Base-by-base conservation (phyloP, 2,329 filamentous ascomycete genomes). In the Phyllosticta capitalensis region DNA sequence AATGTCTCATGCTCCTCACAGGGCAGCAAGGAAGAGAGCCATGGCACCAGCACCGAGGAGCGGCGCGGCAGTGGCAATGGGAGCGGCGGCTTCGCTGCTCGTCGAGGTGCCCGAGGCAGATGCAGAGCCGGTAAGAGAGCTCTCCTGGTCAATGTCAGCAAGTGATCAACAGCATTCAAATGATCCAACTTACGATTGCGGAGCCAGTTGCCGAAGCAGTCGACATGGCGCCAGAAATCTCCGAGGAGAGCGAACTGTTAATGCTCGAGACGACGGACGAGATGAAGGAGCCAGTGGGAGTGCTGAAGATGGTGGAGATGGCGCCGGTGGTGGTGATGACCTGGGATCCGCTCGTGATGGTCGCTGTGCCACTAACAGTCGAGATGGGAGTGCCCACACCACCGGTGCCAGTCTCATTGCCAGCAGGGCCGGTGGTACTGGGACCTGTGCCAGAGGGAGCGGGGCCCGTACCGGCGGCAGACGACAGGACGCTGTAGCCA, bases 31-130 rank as follows among this genome's bases (percentile, higher is more conserved):
- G 63, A 69, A 66, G 56, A 71, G 71, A 55, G 70, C 70, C 50
- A 72, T 59, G 64, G 69, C 72, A 33, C 66, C 69, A 59, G 66
- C 72, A 63, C 70, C 73, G 51, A 69, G 68, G 45, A 74, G 55
- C 38, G 73, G 71, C 22, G 71, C 64, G 60, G 66, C 72, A 30
- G 72, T 75, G 56, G 65, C 67, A 65, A 67, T 69, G 62, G 71
- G 62, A 45, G 70, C 69, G 58, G 63, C 65, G 33, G 60, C 66
- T 19, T 63, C 53, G 1, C 65, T 64, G 14, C 62, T 33, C 20
- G 63, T 21, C 12, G 52, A 55, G 10, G 60, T 53, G 50, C 49
- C 56, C 21, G 63, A 33, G 21, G 56, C 50, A 28, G 60, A 57
- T 9, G 58, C 22, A 19, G 52, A 54, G 9, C 9, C 52, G 6